Evolutionary conservation across 2,329 filamentous ascomycete genomes (phyloP), one percentile per base, ranked within the genome.

Genomic region (Ascochyta fabae): DNA sequence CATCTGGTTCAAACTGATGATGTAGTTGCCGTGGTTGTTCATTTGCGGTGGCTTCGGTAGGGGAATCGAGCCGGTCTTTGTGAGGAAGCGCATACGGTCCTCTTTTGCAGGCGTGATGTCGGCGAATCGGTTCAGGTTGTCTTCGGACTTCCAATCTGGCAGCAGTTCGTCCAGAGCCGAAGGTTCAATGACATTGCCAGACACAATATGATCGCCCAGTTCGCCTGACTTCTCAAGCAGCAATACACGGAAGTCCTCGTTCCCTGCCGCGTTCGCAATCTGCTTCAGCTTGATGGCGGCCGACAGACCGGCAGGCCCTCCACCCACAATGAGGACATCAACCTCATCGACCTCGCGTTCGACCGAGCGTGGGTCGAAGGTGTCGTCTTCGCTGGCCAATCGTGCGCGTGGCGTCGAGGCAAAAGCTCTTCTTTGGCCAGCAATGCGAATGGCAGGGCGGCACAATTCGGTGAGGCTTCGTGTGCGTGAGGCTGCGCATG

Each of bases 1-100:
- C 71, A 99, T 89, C 76, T 98, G 91, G 76, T 96, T 98, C 69
- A 99, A 79, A 71, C 91, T 96, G 70, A 99, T 87, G 65, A 99
- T 99, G 77, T 96, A 98, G 79, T 99, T 99, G 65, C 95, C 95
- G 70, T 96, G 86, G 75, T 99, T 99, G 81, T 93, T 87, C 95
- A 99, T 99, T 80, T 98, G 95, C 29, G 95, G 95, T 40, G 95
- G 95, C 12, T 88, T 87, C 1, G 94, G 95, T 48, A 98, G 81
- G 6, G 92, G 91, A 53, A 96, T 86, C 0, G 92, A 81, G 59
- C 82, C 81, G 49, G 83, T 89, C 79, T 93, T 90, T 42, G 94
- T 98, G 58, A 99, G 83, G 78, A 97, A 97, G 66, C 91, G 88
- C 94, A 99, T 96, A 78, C 87, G 88, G 71, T 99, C 95, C 45